These are phyloP conservation scores for Phytophthora pistaciae DNA, from an alignment of 352 stramenopile species.

Conservation along the genomic window DNA sequence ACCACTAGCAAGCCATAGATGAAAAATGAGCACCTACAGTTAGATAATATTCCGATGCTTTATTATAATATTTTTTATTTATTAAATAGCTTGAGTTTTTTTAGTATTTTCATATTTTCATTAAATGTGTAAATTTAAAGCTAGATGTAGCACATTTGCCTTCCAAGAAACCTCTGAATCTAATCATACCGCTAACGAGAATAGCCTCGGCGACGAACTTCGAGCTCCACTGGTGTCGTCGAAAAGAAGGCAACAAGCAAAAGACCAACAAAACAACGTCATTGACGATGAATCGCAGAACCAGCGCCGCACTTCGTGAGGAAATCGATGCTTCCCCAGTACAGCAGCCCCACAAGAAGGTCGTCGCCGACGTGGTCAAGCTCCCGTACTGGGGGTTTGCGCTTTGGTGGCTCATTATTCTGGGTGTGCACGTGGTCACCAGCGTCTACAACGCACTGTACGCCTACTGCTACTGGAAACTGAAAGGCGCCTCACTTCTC, in stretches of 20 bases:
- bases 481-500: slow-evolving; percentile 5
- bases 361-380: background rate
- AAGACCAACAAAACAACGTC: no score
- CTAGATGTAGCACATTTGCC: no score
- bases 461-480: slow-evolving; percentile 7
- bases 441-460: slow-evolving; percentile 13
- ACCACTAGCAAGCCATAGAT: no score
- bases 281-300: background rate
- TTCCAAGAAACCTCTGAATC: no score
- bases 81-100: no score
- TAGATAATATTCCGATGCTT: no score
- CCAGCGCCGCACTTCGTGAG: background rate
- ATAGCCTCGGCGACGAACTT: background rate
- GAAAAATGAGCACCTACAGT: no score
- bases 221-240: no score
- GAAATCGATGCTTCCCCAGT: background rate
- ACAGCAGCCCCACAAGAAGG: background rate
- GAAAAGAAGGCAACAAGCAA: no score
- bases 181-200: background rate
- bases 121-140: no score
- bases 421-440: background rate
- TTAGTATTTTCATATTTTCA: no score
- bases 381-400: slow-evolving; percentile 4
- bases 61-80: no score
- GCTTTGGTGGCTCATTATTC: background rate